Percentiles rank a stretch among this genome's conserved stretches.
These are phyloP conservation scores for Arctium lappa DNA, from an alignment of 129 eudicot genomes.

Conservation along the genomic window DNA sequence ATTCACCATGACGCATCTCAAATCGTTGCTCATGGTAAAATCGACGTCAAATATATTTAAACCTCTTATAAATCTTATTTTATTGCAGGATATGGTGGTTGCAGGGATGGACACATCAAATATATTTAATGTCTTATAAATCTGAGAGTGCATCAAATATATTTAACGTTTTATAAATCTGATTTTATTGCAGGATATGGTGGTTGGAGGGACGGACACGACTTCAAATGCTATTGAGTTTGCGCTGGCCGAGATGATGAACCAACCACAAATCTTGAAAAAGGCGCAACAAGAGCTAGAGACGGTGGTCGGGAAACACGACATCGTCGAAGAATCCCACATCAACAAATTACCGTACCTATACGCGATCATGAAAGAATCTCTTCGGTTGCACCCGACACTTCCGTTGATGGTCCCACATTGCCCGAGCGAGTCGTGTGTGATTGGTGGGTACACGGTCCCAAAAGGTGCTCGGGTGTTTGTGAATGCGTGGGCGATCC, in stretches of 20 bases:
- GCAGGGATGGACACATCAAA: no score
- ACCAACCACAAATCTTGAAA: constrained; percentile 36
- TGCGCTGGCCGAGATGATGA: constrained; percentile 60
- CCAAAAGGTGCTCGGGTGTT: constrained; percentile 58
- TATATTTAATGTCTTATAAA: no score
- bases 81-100: no score
- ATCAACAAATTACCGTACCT: constrained; percentile 48
- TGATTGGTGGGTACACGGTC: constrained; percentile 48
- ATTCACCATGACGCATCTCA: constrained; percentile 44
- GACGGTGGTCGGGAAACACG: constrained; percentile 44
- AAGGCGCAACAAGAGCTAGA: constrained; percentile 55
- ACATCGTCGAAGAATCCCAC: constrained; percentile 51
- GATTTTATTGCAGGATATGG: constrained; percentile 51
- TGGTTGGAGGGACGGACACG: constrained; percentile 65
- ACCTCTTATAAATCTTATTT: no score
- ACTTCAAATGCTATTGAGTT: constrained; percentile 52
- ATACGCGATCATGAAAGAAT: constrained; percentile 58
- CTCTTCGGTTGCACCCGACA: constrained; percentile 50
- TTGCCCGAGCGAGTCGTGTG: constrained; percentile 48
- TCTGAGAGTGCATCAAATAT: no score
- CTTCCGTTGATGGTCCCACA: constrained; percentile 71
- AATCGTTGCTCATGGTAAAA: constrained; percentile 62
- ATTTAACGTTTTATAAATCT: not conserved
- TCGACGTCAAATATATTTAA: no score
- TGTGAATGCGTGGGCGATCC: constrained; percentile 51